Conservation (phyloP, 169 alveolate genomes). For the Theileria parva region DNA sequence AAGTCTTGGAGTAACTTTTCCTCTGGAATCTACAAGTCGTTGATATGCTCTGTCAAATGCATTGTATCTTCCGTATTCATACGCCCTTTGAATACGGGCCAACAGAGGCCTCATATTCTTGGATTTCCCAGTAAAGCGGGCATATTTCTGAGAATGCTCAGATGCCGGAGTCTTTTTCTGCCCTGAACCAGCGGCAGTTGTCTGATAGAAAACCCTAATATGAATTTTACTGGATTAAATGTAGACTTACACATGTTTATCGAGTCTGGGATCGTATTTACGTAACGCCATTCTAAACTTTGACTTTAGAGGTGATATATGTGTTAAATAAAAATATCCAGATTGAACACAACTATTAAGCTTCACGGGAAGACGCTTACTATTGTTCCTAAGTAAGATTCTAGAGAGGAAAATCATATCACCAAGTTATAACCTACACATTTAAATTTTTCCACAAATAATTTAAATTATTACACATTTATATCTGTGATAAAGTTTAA, state of each 20-base stretch:
- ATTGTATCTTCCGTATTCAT: constrained; percentile 80
- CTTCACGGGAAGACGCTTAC: constrained; percentile 80
- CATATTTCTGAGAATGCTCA: constrained; percentile 73
- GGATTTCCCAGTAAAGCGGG: constrained; percentile 73
- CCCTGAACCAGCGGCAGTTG: constrained; percentile 47
- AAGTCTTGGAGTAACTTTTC: constrained; percentile 51
- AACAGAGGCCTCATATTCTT: constrained; percentile 78
- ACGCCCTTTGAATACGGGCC: constrained; percentile 78
- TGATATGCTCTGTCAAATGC: constrained; percentile 58
- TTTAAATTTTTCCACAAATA: background rate
- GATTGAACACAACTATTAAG: constrained; percentile 79
- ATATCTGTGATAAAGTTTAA: background rate
- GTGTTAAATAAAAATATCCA: constrained; percentile 77
- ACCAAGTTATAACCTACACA: background rate
- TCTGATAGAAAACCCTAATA: constrained; percentile 60
- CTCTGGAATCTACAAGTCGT: constrained; percentile 50
- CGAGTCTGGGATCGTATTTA: constrained; percentile 81
- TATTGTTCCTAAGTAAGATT: constrained; percentile 71
- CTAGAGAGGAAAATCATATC: constrained; percentile 75
- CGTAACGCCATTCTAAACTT: constrained; percentile 78
- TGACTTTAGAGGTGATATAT: constrained; percentile 78
- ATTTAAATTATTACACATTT: background rate
- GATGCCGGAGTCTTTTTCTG: constrained; percentile 62
- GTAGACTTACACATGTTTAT: constrained; percentile 80
- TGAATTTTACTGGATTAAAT: background rate